Conservation (phyloP, 2,329 filamentous ascomycete genomes). For the Emydomyces testavorans region DNA sequence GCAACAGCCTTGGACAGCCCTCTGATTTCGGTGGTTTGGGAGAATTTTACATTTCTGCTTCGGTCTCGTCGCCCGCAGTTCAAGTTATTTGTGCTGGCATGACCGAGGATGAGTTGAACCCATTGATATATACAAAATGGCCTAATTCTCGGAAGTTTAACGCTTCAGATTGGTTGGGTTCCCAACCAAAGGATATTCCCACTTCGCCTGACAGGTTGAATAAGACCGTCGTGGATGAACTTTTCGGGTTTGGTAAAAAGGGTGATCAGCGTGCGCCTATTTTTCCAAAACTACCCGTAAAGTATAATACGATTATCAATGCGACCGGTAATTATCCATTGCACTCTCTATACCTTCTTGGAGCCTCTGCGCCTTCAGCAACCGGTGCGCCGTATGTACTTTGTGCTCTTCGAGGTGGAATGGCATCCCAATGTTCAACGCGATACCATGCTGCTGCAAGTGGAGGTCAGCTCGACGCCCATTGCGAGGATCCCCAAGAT, state of each 20-base stretch:
- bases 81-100: constrained; percentile 65
- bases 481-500: constrained; percentile 51
- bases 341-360: constrained; percentile 56
- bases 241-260: constrained; percentile 55
- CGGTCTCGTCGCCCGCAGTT: constrained; percentile 57
- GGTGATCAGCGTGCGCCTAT: constrained; percentile 44
- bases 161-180: constrained; percentile 21
- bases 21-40: constrained; percentile 53
- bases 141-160: constrained; percentile 28
- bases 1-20: constrained; percentile 60
- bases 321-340: constrained; percentile 27
- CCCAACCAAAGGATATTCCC: constrained; percentile 27
- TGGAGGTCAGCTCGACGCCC: constrained; percentile 49
- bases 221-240: constrained; percentile 51
- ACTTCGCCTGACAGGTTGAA: constrained; percentile 40
- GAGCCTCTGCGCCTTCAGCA: constrained; percentile 33
- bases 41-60: constrained; percentile 55
- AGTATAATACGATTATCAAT: constrained; percentile 58
- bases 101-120: constrained; percentile 46
- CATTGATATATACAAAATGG: constrained; percentile 55
- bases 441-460: constrained; percentile 41
- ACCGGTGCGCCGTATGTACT: constrained; percentile 47
- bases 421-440: constrained; percentile 57
- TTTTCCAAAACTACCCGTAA: constrained; percentile 44
- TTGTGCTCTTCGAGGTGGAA: constrained; percentile 54